Conservation (phyloP, 768 basidiomycete species). For the Macrolepiota fuliginosa region DNA sequence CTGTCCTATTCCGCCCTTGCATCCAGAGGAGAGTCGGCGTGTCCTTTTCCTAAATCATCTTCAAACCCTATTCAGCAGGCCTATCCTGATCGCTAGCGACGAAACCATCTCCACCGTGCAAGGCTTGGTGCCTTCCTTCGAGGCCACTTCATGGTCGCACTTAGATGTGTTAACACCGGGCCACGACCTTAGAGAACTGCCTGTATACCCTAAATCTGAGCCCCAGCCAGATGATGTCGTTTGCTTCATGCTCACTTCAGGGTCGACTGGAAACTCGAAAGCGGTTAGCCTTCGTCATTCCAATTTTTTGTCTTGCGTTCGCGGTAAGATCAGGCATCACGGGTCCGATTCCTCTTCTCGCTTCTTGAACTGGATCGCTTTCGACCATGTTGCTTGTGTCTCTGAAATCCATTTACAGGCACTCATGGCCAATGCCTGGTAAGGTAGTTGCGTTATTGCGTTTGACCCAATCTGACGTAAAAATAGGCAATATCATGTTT, state of each 20-base stretch:
- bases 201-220: not conserved
- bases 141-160: not conserved
- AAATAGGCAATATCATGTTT: constrained; percentile 11
- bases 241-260: constrained; percentile 10
- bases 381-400: constrained; percentile 10
- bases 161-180: not conserved
- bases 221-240: not conserved
- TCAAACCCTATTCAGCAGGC: constrained; percentile 1
- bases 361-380: constrained; percentile 9
- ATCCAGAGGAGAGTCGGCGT: constrained; percentile 5
- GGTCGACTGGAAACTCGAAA: constrained; percentile 9
- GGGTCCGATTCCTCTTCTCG: not conserved
- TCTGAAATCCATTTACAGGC: constrained; percentile 10
- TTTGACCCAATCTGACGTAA: not conserved
- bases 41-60: constrained; percentile 6
- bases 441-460: not conserved
- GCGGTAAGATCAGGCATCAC: constrained; percentile 7
- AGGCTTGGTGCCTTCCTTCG: constrained; percentile 3
- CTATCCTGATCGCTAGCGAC: not conserved
- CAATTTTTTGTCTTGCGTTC: constrained; percentile 9
- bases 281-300: constrained; percentile 5
- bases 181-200: not conserved
- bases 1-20: constrained; percentile 7
- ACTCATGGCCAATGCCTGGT: constrained; percentile 7
- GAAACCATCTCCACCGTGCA: not conserved